These are phyloP conservation scores for Apiotrichum sp. DNA, from an alignment of 1,284 basidiomycete species.

Conservation along the genomic window DNA sequence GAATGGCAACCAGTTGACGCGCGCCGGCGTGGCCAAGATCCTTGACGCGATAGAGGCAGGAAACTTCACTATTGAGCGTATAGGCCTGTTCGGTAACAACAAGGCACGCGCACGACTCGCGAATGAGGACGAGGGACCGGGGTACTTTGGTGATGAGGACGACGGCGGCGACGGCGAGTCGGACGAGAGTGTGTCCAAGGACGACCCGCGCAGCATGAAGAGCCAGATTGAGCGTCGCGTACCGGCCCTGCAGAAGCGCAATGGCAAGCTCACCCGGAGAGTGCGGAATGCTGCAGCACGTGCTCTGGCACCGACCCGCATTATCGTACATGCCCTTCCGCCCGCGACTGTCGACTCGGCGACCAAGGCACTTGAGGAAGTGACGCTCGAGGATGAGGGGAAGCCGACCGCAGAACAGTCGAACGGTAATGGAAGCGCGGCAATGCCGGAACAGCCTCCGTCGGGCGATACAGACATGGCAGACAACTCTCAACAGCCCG, in stretches of 20 bases:
- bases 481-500: no score
- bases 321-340: slow-evolving; percentile 32
- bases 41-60: slow-evolving; percentile 30
- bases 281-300: slow-evolving; percentile 24
- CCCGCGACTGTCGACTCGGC: slow-evolving; percentile 20
- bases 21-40: slow-evolving; percentile 24
- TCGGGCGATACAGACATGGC: background rate
- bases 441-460: background rate
- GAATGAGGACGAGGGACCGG: background rate
- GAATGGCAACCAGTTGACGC: slow-evolving; percentile 37
- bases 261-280: slow-evolving; percentile 29
- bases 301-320: slow-evolving; percentile 25
- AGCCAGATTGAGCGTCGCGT: slow-evolving; percentile 26
- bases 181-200: slow-evolving; percentile 3
- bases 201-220: slow-evolving; percentile 10
- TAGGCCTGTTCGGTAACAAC: slow-evolving; percentile 31
- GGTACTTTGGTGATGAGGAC: slow-evolving; percentile 1
- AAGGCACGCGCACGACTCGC: background rate
- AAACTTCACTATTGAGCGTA: slow-evolving; percentile 27
- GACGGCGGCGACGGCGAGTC: slow-evolving; percentile 7
- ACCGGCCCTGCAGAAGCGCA: slow-evolving; percentile 29
- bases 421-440: background rate
- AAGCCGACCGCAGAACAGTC: no score
- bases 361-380: slow-evolving; percentile 17
- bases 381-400: background rate